Evolutionary conservation across 257 asterid species (phyloP), one percentile per base, ranked within the genome.

Genomic region (Nicotiana otophora): DNA sequence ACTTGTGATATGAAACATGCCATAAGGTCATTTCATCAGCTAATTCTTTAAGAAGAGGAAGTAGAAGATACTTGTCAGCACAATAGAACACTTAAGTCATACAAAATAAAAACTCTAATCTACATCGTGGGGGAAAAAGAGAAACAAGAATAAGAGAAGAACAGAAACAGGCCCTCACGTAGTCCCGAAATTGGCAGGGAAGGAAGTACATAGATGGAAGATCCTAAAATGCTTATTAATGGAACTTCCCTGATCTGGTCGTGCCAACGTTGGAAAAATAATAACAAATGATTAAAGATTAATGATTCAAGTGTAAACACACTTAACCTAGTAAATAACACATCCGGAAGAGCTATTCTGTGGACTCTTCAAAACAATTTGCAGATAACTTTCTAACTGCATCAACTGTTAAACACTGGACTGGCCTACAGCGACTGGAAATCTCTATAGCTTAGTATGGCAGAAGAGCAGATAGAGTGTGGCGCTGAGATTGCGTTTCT

Each of bases 131-230:
- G 58, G 19, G 34, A 20, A n/a, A 70, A 42, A 42, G 58, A 70
- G 58, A 70, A 70, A 70, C 58, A 36, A 70, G 58, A 42, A 42
- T 42, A 70, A 70, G 78, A 70, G 78, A 70, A 20, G 34, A 61
- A 61, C 11, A 20, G 33, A 70, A 42, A 6, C 58, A 8, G 31
- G 77, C 55, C 75, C 10, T 36, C 77, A 34, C 26, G 19, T 57
- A 57, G 26, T 5, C 55, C 77, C 10, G 14, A 36, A 39, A 68
- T 36, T 36, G 54, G 23, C 55, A 36, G 31, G 51, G 15, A 39
- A 68, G 31, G 30, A 70, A 3, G 58, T 42, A 42, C 34, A 6
- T 70, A 20, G 12, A 19, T 42, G 57, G 33, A 10, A 70, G 58
- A 70, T 39, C 57, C 33, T 12, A 58, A 58, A 58, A 19, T 20